These are phyloP conservation scores for Neocatenulostroma microsporum DNA, from an alignment of 2,329 filamentous ascomycete genomes.

Conservation along the genomic window DNA sequence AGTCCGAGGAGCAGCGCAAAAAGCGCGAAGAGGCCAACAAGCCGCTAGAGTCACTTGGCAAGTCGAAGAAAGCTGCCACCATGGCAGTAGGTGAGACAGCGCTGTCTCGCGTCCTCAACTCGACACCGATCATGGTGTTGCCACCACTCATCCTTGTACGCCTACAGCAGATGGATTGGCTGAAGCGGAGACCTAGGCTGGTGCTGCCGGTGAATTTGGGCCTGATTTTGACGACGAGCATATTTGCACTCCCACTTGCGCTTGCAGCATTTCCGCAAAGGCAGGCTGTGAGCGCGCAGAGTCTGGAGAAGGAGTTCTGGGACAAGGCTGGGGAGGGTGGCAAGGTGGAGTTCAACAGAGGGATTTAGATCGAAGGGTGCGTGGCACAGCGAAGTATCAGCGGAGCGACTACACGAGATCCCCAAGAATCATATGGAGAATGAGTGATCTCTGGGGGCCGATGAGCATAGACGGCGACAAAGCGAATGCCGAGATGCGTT, in stretches of 20 bases:
- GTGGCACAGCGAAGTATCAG: too few relatives aligned
- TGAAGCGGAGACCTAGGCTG: conserved; percentile 66
- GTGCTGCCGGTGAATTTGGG: conserved; percentile 78
- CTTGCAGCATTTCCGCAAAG: conserved; percentile 88
- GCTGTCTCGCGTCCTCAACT: conserved; percentile 82
- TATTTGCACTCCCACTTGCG: conserved; percentile 82
- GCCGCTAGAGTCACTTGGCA: conserved; percentile 57
- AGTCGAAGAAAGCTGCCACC: conserved; percentile 78
- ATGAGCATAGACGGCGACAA: too few relatives aligned
- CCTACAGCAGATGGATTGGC: conserved; percentile 76
- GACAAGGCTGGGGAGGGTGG: conserved; percentile 69
- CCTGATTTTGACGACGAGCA: conserved; percentile 76
- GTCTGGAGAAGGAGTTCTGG: conserved; percentile 79
- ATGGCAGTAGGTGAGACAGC: conserved; percentile 91
- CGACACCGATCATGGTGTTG: conserved; percentile 93
- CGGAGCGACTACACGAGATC: too few relatives aligned
- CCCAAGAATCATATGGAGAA: too few relatives aligned
- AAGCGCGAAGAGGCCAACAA: conserved; percentile 34
- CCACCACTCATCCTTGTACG: conserved; percentile 79
- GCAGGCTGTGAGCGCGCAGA: conserved; percentile 67
- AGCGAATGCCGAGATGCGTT: too few relatives aligned
- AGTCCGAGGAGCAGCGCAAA: conserved; percentile 61
- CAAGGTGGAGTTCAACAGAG: conserved; percentile 92
- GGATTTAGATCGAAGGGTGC: too few relatives aligned
- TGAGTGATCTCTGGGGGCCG: too few relatives aligned